A percentile compares a stretch with the other conserved stretches of the same genome.
Evolutionary conservation across 2,329 filamentous ascomycete genomes (phyloP).

Genomic region (Colletotrichum sansevieriae): DNA sequence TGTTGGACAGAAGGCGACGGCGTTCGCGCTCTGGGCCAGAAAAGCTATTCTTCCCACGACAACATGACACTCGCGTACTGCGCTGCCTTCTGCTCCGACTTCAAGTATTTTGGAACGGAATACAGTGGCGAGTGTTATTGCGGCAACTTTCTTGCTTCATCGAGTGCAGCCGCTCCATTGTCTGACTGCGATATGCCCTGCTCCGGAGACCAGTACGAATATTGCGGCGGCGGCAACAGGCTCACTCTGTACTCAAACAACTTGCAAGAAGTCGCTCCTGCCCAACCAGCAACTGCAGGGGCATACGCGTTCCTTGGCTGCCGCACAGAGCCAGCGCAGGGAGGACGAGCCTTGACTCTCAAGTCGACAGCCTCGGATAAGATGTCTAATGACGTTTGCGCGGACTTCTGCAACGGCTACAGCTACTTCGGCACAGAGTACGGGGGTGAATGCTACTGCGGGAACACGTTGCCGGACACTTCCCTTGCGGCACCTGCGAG

Average conservation of each 20-base stretch:
- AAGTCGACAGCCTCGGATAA: conserved; percentile 44
- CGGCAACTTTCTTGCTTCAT: conserved; percentile 48
- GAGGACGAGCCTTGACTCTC: conserved; percentile 50
- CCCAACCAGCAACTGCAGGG: conserved; percentile 50
- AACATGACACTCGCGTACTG: conserved; percentile 53
- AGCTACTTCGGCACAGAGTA: conserved; percentile 55
- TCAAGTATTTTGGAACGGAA: conserved; percentile 57
- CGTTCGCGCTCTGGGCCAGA: conserved; percentile 51
- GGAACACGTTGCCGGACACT: conserved; percentile 47
- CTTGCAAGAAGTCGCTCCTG: conserved; percentile 45
- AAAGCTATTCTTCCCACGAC: conserved; percentile 43
- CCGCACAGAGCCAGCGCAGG: conserved; percentile 51
- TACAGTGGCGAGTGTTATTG: conserved; percentile 57
- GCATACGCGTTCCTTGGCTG: conserved; percentile 53
- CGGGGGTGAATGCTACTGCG: conserved; percentile 54
- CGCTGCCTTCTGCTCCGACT: conserved; percentile 52
- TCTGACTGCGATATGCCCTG: conserved; percentile 53
- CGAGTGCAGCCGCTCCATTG: conserved; percentile 47
- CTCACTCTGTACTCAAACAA: conserved; percentile 52
- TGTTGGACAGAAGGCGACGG: conserved; percentile 57
- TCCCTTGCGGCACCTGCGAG: conserved; percentile 47
- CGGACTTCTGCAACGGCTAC: conserved; percentile 49
- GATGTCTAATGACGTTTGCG: conserved; percentile 53
- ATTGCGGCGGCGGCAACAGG: conserved; percentile 51
- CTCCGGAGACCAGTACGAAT: conserved; percentile 49